Base-by-base conservation (phyloP, 2,329 filamentous ascomycete genomes). In the Dothidotthia symphoricarpi region DNA sequence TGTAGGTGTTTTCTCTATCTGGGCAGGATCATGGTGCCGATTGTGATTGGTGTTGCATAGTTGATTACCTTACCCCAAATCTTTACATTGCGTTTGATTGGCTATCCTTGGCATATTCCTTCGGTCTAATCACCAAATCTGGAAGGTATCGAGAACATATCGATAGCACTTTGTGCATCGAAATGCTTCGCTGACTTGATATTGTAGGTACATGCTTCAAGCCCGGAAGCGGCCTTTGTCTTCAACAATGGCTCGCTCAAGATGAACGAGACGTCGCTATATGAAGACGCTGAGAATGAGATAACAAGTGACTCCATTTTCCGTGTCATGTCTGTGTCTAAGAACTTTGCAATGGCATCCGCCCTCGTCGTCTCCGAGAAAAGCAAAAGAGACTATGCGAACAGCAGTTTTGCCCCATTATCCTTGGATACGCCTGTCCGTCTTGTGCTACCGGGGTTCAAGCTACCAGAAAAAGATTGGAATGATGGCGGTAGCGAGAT, bases 181-280 rank as follows among this genome's bases (percentile, higher is more conserved):
- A 22, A 9, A 22, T 9, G 9, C 19, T 5, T 22, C 9, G 19
- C 19, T 22, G 9, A 22, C 19, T 22, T 22, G 19, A 22, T 9
- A 17, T 4, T 5, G 12, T 30, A 62, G 59, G 55, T 61, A 1
- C 60, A 64, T 31, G 53, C 60, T 11, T 61, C 57, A 1, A 50
- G 31, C 3, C 35, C 48, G 1, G 34, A 28, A 2, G 46, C 46
- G n/a, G 45, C 47, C 1, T 59, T 45, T 24, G 41, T 51, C 3
- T 62, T 61, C 32, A 63, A 61, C 30, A 49, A 56, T 31, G 60
- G 60, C 9, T 39, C 32, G 2, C 43, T 63, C n/a, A 64, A 62
- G 16, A 51, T 53, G 34, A 64, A 64, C 28, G 59, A 64, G 22
- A 60, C 56, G 3, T 31, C 17, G 14, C 3, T 36, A 0, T 24